Evolutionary conservation across 1,139 yeast species (phyloP), one percentile per base, ranked within the genome.

Genomic region (Trichomonascaceae sp.): DNA sequence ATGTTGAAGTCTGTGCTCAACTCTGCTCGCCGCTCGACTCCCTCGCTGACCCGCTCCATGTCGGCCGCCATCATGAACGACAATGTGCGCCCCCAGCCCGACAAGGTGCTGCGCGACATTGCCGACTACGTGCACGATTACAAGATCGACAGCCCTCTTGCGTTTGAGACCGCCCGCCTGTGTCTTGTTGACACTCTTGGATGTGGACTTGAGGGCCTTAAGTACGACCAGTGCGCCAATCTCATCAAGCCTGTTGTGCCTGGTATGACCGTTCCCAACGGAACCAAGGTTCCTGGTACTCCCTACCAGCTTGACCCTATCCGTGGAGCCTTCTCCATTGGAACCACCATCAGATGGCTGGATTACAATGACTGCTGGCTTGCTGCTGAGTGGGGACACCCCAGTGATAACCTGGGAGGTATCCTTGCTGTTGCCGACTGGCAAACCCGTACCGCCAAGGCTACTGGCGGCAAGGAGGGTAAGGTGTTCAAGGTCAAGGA

Each of bases 351-450:
- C 43, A 60, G 77, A 40, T 71, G 76, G 76, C 55, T 71, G 38
- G 77, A 71, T 43, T 71, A 63, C 56, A 71, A 71, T 43, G 76
- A 71, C 50, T 70, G 76, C 51, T 71, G 76, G 76, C 53, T 71
- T 29, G 77, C 77, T 34, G 75, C 75, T 20, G 77, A 71, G 49
- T 71, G 77, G 76, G 77, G 77, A 4, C 76, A 71, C 50, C 76
- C 76, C 17, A 67, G 74, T 15, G 77, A 71, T 48, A 71, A 71
- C 50, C 44, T 71, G 39, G 76, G 76, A 32, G 74, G 74, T 32
- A 70, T 71, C 38, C 52, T 71, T 17, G 73, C 76, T 1, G 72
- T 71, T 25, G 69, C 76, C 16, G 76, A 71, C 48, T 64, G 69
- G 59, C 58, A 67, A 42, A 66, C 73, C 32, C 60, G 76, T 41